Percentiles rank a stretch among this genome's conserved stretches.
phyloP scores from a whole-genome alignment of 1,139 yeast genomes.

The Suhomyces wounanorum region DNA sequence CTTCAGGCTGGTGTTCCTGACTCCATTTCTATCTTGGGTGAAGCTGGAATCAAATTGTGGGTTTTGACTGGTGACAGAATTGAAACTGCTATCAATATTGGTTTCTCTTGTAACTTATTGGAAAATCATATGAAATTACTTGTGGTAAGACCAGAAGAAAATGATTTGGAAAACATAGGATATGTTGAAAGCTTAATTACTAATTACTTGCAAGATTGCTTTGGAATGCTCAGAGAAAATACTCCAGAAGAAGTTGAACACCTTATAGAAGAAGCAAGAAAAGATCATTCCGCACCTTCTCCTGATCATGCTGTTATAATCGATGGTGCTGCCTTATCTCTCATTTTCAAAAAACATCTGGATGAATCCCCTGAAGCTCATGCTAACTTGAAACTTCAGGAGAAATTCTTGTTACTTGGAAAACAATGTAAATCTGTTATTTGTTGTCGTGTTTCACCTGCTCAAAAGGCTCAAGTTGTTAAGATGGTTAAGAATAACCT shows the following conservation, averaged over 20 bases:
- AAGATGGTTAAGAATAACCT: slow-evolving; percentile 51
- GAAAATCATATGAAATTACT: slow-evolving; percentile 85
- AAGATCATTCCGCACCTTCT: slow-evolving; percentile 54
- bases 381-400: slow-evolving; percentile 18
- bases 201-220: slow-evolving; percentile 42
- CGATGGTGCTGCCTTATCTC: slow-evolving; percentile 56
- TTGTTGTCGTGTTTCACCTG: slow-evolving; percentile 67
- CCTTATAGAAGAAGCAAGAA: slow-evolving; percentile 43
- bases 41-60: slow-evolving; percentile 96
- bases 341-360: slow-evolving; percentile 34
- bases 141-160: slow-evolving; percentile 47
- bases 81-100: slow-evolving; percentile 97
- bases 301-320: slow-evolving; percentile 51
- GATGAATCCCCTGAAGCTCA: slow-evolving; percentile 15
- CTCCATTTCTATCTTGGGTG: slow-evolving; percentile 77
- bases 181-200: slow-evolving; percentile 40
- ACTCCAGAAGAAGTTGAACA: slow-evolving; percentile 29
- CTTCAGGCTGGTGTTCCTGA: slow-evolving; percentile 96
- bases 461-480: slow-evolving; percentile 63
- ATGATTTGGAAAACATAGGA: slow-evolving; percentile 24
- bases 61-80: slow-evolving; percentile 97
- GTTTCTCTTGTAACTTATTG: slow-evolving; percentile 89
- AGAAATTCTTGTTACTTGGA: slow-evolving; percentile 56
- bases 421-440: slow-evolving; percentile 62
- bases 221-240: slow-evolving; percentile 30